Conservation (phyloP, 2,329 filamentous ascomycete species). For the Bimuria novae-zelandiae region DNA sequence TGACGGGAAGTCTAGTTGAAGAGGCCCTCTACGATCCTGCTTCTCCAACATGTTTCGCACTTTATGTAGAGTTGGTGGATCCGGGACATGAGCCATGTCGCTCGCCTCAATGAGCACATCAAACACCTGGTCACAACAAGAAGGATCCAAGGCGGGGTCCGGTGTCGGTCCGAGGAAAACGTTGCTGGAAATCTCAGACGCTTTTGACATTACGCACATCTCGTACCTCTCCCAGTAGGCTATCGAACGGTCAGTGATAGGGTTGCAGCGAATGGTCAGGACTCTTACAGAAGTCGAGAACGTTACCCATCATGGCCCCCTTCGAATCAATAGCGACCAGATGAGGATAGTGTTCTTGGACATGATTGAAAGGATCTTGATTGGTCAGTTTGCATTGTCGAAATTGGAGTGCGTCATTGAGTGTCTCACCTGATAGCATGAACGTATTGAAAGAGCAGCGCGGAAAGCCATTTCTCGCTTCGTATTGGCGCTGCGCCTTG, state of each 20-base stretch:
- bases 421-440: constrained; percentile 62
- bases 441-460: constrained; percentile 81
- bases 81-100: constrained; percentile 78
- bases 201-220: constrained; percentile 91
- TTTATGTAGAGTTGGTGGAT: constrained; percentile 66
- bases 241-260: constrained; percentile 27
- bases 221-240: constrained; percentile 84
- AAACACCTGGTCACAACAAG: constrained; percentile 61
- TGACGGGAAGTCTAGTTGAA: constrained; percentile 81
- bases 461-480: constrained; percentile 65
- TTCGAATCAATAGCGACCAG: constrained; percentile 76
- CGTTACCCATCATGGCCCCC: constrained; percentile 73
- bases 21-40: constrained; percentile 50
- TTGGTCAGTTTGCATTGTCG: constrained; percentile 13
- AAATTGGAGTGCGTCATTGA: not conserved
- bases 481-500: constrained; percentile 73
- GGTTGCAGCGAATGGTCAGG: not conserved
- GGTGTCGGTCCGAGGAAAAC: constrained; percentile 90
- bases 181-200: constrained; percentile 86
- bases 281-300: constrained; percentile 77
- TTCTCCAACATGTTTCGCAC: constrained; percentile 61
- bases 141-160: constrained; percentile 60
- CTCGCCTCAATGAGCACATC: constrained; percentile 88
- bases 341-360: constrained; percentile 71
- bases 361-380: constrained; percentile 44